Conservation (phyloP, 352 stramenopile genomes). For the Peronospora tabacina region DNA sequence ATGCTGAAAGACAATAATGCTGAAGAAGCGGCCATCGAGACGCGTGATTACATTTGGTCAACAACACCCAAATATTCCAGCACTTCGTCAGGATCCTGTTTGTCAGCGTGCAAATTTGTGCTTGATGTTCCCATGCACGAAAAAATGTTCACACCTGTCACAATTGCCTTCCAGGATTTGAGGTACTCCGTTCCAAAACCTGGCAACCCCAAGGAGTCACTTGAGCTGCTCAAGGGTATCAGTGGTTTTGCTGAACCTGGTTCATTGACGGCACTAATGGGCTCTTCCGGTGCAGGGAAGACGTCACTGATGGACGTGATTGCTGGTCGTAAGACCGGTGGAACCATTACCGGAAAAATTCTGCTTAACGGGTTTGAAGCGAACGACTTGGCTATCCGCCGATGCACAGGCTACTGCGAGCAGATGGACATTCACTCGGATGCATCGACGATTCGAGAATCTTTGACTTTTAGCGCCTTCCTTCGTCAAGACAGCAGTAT, state of each 20-base stretch:
- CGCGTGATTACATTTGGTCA: no score
- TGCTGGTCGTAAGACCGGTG: conserved; percentile 1
- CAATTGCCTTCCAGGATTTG: conserved; percentile 9
- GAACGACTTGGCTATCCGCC: conserved; percentile 3
- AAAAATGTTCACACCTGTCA: conserved; percentile 12
- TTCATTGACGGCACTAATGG: conserved; percentile 2
- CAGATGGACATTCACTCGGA: conserved; percentile 31
- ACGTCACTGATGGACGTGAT: conserved; percentile 6
- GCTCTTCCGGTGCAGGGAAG: conserved; percentile 2
- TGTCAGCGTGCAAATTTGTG: no score
- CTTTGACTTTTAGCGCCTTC: conserved; percentile 76
- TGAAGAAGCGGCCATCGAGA: conserved; percentile 4
- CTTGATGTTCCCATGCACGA: not conserved
- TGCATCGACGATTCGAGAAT: conserved; percentile 39
- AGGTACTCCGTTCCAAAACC: conserved; percentile 11
- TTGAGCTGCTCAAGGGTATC: conserved; percentile 8
- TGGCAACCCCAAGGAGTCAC: conserved; percentile 2
- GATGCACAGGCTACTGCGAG: conserved; percentile 25
- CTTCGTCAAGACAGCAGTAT: conserved; percentile 34
- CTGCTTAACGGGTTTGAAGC: conserved; percentile 1
- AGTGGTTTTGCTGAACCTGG: conserved; percentile 8
- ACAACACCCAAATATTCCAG: no score
- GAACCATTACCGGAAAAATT: not conserved
- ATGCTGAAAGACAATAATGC: not conserved
- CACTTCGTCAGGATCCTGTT: no score